These are phyloP conservation scores for Ustilago nuda DNA, from an alignment of 1,284 basidiomycete species.

Conservation along the genomic window DNA sequence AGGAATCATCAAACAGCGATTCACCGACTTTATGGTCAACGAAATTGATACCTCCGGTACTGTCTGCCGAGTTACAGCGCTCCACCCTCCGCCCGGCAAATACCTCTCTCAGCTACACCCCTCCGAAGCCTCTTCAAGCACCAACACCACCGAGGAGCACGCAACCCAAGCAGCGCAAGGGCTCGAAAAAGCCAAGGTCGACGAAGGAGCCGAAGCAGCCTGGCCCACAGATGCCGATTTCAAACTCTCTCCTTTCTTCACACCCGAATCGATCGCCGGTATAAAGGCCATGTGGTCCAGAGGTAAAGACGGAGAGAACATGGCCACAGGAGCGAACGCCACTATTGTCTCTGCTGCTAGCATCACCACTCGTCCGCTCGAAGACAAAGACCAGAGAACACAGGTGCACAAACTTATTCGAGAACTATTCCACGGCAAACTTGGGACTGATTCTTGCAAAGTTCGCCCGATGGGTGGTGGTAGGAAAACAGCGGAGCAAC, in stretches of 20 bases:
- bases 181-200: neutral
- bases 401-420: conserved; percentile 84
- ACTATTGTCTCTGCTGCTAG: conserved; percentile 33
- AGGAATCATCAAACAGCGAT: conserved; percentile 66
- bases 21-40: conserved; percentile 64
- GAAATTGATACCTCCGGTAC: conserved; percentile 46
- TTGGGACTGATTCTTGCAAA: conserved; percentile 78
- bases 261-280: conserved; percentile 15
- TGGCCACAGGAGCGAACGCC: conserved; percentile 38
- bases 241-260: conserved; percentile 37
- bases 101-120: conserved; percentile 24
- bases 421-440: conserved; percentile 81
- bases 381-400: conserved; percentile 83
- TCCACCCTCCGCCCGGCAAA: conserved; percentile 50
- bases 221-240: conserved; percentile 40
- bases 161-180: conserved; percentile 5
- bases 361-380: conserved; percentile 76
- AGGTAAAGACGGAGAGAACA: conserved; percentile 16
- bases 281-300: conserved; percentile 36
- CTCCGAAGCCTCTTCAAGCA: neutral
- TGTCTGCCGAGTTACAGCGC: conserved; percentile 50
- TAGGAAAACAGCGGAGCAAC: conserved; percentile 10
- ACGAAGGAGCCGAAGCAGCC: conserved; percentile 5
- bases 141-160: neutral
- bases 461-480: conserved; percentile 41